Conservation (phyloP, 768 basidiomycete genomes). For the Amanita pseudoporphyria region DNA sequence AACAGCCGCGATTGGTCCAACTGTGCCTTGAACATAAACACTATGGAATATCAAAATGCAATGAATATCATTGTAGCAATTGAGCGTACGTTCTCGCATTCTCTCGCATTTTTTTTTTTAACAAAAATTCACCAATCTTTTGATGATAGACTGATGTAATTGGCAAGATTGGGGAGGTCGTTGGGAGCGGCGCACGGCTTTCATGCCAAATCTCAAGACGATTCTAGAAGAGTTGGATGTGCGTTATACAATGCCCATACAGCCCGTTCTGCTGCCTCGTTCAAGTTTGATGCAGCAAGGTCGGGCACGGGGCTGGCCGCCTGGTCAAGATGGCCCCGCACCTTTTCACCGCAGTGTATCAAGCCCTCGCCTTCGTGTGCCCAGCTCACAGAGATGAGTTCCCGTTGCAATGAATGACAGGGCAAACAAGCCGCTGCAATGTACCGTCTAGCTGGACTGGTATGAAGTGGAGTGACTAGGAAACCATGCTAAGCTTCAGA, state of each 20-base stretch:
- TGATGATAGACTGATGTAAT: slow-evolving; percentile 52
- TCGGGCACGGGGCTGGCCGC: background rate
- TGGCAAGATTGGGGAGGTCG: slow-evolving; percentile 87
- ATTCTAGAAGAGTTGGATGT: slow-evolving; percentile 69
- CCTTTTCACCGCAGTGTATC: background rate
- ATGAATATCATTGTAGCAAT: slow-evolving; percentile 57
- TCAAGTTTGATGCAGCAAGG: background rate
- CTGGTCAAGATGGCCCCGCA: background rate
- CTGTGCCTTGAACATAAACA: slow-evolving; percentile 59
- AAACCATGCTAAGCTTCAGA: no score
- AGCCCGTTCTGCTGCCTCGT: slow-evolving; percentile 52
- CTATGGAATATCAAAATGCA: slow-evolving; percentile 71
- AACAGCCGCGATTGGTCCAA: slow-evolving; percentile 71
- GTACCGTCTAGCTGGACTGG: no score
- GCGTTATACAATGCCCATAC: slow-evolving; percentile 59
- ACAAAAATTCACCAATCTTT: slow-evolving; percentile 3
- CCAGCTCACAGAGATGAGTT: background rate
- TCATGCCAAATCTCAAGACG: slow-evolving; percentile 68
- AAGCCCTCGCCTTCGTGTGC: slow-evolving; percentile 1
- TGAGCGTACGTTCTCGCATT: slow-evolving; percentile 46
- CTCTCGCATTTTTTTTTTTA: background rate
- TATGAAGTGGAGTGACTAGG: no score
- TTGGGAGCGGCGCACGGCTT: slow-evolving; percentile 63
- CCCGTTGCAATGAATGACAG: no score
- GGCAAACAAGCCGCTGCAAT: no score